Base-by-base conservation (phyloP, 129 eudicot genomes). In the Heracleum sosnowskyi region DNA sequence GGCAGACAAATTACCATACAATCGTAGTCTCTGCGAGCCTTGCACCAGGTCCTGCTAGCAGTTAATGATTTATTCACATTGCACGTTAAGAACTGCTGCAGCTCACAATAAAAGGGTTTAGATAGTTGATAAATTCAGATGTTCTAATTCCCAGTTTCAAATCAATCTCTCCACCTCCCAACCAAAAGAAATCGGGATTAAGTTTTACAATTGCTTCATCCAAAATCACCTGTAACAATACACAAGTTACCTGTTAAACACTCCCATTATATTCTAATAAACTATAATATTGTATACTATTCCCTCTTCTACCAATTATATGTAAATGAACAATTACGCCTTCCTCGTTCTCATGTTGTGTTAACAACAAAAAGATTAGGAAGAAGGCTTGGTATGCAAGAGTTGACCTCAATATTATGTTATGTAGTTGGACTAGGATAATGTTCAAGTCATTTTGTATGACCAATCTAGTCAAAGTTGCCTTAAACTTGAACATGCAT, bases 121-220 rank as follows among this genome's bases (percentile, higher is more conserved):
- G 80, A 45, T 70, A 79, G 40, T 77, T 42, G 73, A 89, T 81
- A 79, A 86, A 85, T 78, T 89, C 87, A 6, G 84, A 80, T 26
- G 93, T 89, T 66, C 74, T 79, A 55, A 89, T 81, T 41, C 93
- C 93, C 77, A 89, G 72, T 78, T 89, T 89, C 36, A 89, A 85
- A 78, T 87, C 90, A 5, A 85, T 82, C 75, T 96, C 97, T 37
- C 97, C 99, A 57, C 99, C 99, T 41, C 99, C 99, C 79, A 96
- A 76, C 99, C 99, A 95, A 85, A 96, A 96, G 87, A 80, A 96
- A 47, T 90, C 93, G 13, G 97, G 96, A 76, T 78, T 49, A 46
- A 92, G 97, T 87, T 96, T 92, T 62, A 82, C 88, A 68, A 96
- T 92, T 77, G 97, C 97, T 90, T 96, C 99, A 46, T 96, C 99